Conservation (phyloP, 1,139 yeast species). For the Scheffersomyces parashehatae region DNA sequence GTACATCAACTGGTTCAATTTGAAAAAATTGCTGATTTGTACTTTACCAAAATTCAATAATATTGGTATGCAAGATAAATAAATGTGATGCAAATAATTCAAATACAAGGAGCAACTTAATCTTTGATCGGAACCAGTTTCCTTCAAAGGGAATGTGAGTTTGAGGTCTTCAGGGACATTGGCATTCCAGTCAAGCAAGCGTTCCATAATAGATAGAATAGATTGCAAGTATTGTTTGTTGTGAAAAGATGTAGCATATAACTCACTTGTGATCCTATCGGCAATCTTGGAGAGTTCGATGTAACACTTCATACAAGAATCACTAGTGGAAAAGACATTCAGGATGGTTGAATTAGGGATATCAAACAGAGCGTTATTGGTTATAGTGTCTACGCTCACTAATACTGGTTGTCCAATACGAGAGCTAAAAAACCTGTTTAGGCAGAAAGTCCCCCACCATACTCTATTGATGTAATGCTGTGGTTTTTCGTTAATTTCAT, state of each 20-base stretch:
- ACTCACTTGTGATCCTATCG: conserved; percentile 22
- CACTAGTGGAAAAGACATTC: conserved; percentile 11
- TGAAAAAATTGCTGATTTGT: conserved; percentile 12
- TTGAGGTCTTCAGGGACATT: conserved; percentile 20
- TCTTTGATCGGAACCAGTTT: conserved; percentile 14
- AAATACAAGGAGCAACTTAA: conserved; percentile 27
- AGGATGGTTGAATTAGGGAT: neutral
- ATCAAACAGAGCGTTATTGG: conserved; percentile 2
- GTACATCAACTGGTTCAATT: conserved; percentile 3
- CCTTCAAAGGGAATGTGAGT: conserved; percentile 11
- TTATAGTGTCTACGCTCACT: conserved; percentile 18
- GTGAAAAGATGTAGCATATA: conserved; percentile 18
- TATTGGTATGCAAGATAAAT: conserved; percentile 29
- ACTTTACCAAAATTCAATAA: conserved; percentile 23
- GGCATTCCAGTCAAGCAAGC: conserved; percentile 23
- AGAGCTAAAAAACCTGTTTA: conserved; percentile 26
- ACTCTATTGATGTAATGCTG: conserved; percentile 8
- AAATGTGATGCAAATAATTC: conserved; percentile 31
- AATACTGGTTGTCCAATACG: conserved; percentile 30
- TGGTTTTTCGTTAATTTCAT: conserved; percentile 3
- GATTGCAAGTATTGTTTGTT: conserved; percentile 18
- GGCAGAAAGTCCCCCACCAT: conserved; percentile 30
- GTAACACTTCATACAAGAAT: conserved; percentile 18
- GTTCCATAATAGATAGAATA: conserved; percentile 18
- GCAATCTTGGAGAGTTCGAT: conserved; percentile 27